Evolutionary conservation across 306 rosid species (phyloP).

Genomic region (Aeschynomene evenia): DNA sequence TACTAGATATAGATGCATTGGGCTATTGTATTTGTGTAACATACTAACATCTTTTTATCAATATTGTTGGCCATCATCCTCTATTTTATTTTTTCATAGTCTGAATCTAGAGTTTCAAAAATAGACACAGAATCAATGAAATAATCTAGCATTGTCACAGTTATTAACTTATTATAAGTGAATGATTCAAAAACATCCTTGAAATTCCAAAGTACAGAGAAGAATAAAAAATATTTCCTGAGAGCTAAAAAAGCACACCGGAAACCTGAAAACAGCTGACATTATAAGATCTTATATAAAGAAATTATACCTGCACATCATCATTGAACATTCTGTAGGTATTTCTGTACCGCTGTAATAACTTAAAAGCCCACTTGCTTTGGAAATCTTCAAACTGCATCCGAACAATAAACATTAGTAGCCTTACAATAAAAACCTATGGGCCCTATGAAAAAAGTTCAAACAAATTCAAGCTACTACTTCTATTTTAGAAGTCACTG

Average conservation of each 20-base stretch:
- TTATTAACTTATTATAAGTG: not conserved
- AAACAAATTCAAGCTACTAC: not conserved
- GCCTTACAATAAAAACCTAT: not conserved
- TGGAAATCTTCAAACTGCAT: constrained; percentile 97
- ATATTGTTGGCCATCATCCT: not conserved
- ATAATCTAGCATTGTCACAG: not conserved
- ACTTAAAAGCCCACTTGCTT: constrained; percentile 99
- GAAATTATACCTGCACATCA: constrained; percentile 84
- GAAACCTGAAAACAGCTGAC: not conserved
- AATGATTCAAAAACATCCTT: not conserved
- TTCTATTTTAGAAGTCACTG: constrained; percentile 5
- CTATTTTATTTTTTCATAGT: not conserved
- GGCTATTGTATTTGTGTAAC: not conserved
- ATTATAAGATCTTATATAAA: not conserved
- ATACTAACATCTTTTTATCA: not conserved
- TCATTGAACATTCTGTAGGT: constrained; percentile 97
- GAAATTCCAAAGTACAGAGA: not conserved
- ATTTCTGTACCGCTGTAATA: constrained; percentile 89
- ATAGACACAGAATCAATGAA: not conserved
- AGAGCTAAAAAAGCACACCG: not conserved
- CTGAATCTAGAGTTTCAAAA: not conserved
- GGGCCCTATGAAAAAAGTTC: not conserved
- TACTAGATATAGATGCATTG: not conserved
- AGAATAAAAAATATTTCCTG: constrained; percentile 12
- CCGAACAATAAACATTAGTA: constrained; percentile 20